phyloP scores from a whole-genome alignment of 768 basidiomycete genomes.

The Suillus paluster region DNA sequence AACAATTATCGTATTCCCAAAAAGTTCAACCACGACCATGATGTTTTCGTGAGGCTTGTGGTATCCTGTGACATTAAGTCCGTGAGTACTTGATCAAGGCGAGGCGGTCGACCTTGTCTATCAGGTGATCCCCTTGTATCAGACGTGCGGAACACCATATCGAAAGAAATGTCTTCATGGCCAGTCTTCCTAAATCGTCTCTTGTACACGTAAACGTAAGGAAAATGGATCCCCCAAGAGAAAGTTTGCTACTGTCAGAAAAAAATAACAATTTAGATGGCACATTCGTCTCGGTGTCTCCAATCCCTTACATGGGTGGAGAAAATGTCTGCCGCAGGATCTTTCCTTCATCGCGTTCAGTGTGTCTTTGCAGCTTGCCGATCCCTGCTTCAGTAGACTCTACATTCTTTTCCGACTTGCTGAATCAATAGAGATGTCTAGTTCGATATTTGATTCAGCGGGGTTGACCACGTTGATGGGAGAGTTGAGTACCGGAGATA shows the following conservation, averaged over 20 bases:
- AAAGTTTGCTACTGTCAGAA: background rate
- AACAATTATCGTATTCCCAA: background rate
- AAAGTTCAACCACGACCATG: background rate
- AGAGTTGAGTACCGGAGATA: too few species aligned
- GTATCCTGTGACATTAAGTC: background rate
- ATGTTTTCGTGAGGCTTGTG: background rate
- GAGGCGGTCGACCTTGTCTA: background rate
- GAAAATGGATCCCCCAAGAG: background rate
- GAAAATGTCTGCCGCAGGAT: too few species aligned
- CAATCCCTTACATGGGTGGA: too few species aligned
- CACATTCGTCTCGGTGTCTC: too few species aligned
- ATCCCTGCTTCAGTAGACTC: too few species aligned
- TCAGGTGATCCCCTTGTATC: too few species aligned
- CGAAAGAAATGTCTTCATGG: background rate
- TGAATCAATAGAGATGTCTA: too few species aligned
- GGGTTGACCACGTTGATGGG: too few species aligned
- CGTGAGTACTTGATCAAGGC: background rate
- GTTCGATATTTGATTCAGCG: too few species aligned
- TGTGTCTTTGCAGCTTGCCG: too few species aligned
- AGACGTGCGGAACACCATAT: background rate
- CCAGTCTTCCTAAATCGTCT: background rate
- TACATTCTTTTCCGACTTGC: too few species aligned
- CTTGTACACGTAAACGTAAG: background rate
- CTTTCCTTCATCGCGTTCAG: background rate
- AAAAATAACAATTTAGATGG: background rate